phyloP scores from a whole-genome alignment of 1,284 basidiomycete species.

The Boletus subluridellus region DNA sequence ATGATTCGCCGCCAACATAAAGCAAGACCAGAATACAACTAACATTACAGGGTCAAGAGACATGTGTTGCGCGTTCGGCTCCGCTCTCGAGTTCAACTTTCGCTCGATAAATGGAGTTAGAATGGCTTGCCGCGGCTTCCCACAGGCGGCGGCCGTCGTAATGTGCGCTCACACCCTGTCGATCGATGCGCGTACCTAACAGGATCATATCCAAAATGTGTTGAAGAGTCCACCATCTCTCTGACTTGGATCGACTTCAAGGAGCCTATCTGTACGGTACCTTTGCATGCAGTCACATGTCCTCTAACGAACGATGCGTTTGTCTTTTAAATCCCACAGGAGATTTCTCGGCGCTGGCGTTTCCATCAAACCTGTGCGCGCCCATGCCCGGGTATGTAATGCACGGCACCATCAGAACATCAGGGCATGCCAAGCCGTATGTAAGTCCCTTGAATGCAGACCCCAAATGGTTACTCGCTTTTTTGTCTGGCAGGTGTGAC shows the following conservation, averaged over 20 bases:
- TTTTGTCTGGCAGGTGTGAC: neutral
- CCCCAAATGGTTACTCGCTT: neutral
- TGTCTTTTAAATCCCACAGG: neutral
- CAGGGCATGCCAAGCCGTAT: neutral
- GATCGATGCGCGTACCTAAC: neutral
- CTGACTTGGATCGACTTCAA: neutral
- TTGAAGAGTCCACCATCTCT: neutral
- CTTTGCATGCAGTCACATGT: neutral
- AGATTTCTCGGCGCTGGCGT: neutral
- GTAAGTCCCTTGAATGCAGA: neutral
- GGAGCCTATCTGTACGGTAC: neutral
- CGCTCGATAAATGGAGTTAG: neutral
- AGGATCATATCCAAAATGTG: neutral
- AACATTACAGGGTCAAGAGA: neutral
- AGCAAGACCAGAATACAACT: neutral
- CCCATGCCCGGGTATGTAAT: neutral
- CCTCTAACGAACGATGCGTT: neutral
- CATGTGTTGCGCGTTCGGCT: neutral
- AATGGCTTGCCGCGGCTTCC: neutral
- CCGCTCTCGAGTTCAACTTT: neutral
- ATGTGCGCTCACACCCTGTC: neutral
- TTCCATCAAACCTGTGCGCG: conserved; percentile 4
- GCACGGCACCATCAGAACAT: conserved; percentile 3
- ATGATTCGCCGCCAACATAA: too few relatives aligned
- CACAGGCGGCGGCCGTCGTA: neutral